These are phyloP conservation scores for Aureobasidium melanogenum DNA, from an alignment of 2,329 filamentous ascomycete species.

Conservation along the genomic window DNA sequence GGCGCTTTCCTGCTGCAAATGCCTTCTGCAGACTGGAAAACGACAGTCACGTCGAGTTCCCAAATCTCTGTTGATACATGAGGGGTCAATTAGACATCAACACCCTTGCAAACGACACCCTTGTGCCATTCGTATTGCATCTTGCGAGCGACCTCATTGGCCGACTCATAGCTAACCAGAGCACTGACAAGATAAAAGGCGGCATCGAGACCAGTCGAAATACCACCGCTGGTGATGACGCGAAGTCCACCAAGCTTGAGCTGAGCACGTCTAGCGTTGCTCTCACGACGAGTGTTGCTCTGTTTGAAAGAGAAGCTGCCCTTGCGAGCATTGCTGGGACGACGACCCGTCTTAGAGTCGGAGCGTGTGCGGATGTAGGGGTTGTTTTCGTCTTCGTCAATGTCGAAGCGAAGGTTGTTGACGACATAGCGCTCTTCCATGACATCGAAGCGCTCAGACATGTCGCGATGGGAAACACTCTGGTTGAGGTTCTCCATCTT, in stretches of 20 bases:
- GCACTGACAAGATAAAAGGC: slow-evolving; percentile 77
- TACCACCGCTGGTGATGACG: slow-evolving; percentile 71
- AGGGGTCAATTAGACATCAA: slow-evolving; percentile 58
- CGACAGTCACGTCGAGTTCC: slow-evolving; percentile 5
- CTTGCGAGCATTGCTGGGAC: slow-evolving; percentile 49
- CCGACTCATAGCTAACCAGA: slow-evolving; percentile 67
- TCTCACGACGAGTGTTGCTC: slow-evolving; percentile 66
- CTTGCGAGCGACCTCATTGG: slow-evolving; percentile 62
- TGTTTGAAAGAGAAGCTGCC: slow-evolving; percentile 75
- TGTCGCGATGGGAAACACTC: slow-evolving; percentile 59
- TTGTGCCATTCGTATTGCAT: slow-evolving; percentile 83
- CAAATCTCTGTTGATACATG: neutral
- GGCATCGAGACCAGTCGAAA: slow-evolving; percentile 74
- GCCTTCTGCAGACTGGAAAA: neutral
- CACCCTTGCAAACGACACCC: slow-evolving; percentile 73
- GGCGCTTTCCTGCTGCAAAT: neutral
- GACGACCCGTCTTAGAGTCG: slow-evolving; percentile 27
- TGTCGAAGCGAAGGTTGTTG: slow-evolving; percentile 82
- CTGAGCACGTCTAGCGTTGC: slow-evolving; percentile 66
- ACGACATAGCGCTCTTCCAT: slow-evolving; percentile 81
- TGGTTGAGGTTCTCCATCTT: slow-evolving; percentile 75
- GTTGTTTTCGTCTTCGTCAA: slow-evolving; percentile 70
- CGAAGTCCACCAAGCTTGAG: slow-evolving; percentile 61
- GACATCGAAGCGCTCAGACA: slow-evolving; percentile 71
- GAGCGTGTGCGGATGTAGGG: slow-evolving; percentile 55